phyloP scores from a whole-genome alignment of 2,329 filamentous ascomycete species.

The Colletotrichum sp. region DNA sequence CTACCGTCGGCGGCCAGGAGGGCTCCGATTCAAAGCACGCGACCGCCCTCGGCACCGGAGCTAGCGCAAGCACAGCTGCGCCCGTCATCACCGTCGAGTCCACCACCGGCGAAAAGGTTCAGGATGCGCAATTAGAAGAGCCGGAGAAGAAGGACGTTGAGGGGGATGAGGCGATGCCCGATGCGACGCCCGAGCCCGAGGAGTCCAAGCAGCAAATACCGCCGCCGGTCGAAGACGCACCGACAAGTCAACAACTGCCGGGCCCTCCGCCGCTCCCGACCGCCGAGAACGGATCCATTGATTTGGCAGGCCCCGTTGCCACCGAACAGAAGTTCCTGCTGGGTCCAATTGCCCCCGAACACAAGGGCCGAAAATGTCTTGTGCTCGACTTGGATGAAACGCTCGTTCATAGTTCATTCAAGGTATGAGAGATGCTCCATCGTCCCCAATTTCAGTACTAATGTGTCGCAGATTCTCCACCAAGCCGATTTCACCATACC shows the following conservation, averaged over 20 bases:
- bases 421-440: constrained; percentile 62
- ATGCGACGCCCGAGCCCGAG: constrained; percentile 59
- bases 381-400: constrained; percentile 97
- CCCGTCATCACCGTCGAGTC: constrained; percentile 38
- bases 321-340: constrained; percentile 72
- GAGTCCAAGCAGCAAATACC: constrained; percentile 44
- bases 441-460: not conserved
- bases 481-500: constrained; percentile 99
- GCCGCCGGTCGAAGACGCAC: constrained; percentile 43
- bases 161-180: constrained; percentile 72
- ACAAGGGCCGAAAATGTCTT: constrained; percentile 89
- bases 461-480: constrained; percentile 76
- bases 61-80: constrained; percentile 46
- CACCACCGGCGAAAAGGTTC: constrained; percentile 23
- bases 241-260: constrained; percentile 38
- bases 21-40: constrained; percentile 54
- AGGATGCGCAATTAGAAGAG: constrained; percentile 21
- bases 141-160: constrained; percentile 50
- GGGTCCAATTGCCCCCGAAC: constrained; percentile 79
- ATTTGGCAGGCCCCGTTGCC: constrained; percentile 13
- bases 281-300: constrained; percentile 16
- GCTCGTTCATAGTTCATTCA: constrained; percentile 97
- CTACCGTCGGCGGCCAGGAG: constrained; percentile 44
- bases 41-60: constrained; percentile 13
- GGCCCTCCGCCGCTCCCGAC: constrained; percentile 49